Base-by-base conservation (phyloP, 1,284 basidiomycete genomes). In the Malassezia caprae region DNA sequence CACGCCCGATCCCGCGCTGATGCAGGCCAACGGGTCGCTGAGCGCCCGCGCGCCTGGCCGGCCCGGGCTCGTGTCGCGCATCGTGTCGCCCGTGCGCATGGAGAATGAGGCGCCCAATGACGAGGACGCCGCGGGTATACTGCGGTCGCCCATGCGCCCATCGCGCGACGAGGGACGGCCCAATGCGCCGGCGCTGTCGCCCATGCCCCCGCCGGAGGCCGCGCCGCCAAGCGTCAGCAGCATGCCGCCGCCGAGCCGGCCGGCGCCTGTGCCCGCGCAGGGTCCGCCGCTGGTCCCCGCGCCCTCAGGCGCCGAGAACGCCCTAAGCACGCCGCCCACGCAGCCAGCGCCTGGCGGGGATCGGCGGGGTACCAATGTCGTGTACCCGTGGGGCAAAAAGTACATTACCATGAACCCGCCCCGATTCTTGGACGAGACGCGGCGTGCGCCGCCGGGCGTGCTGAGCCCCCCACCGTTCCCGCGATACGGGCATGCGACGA, bases 401-500 rank as follows among this genome's bases (percentile, higher is more conserved):
- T 58, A 58, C 15, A 58, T 74, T 32, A 60, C 56, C 42, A 64
- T 74, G 64, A 73, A 72, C 45, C 72, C 72, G 12, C 72, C 72
- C 26, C 65, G 65, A 37, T 74, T 73, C 56, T 60, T 73, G 46
- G 69, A 72, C 49, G 69, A 72, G 50, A 59, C 54, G 15, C 65
- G 69, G 15, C 70, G 69, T 46, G 69, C 69, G 21, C 69, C 73
- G 34, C 61, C 68, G 12, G 70, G 68, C 15, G 69, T 68, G 1
- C 58, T 68, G 26, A 76, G 72, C 13, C 73, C 76, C 4, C 73
- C 76, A 21, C 94, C 94, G 0, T 98, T 99, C 76, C 94, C 94
- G 13, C 85, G 94, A 51, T 99, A 99, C 72, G 94, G 94, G 11
- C 89, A 96, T 69, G 87, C 91, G 2, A 82, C 96, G n/a, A 93